These are phyloP conservation scores for Solanum arcanum DNA, from an alignment of 257 asterid genomes.

Conservation along the genomic window DNA sequence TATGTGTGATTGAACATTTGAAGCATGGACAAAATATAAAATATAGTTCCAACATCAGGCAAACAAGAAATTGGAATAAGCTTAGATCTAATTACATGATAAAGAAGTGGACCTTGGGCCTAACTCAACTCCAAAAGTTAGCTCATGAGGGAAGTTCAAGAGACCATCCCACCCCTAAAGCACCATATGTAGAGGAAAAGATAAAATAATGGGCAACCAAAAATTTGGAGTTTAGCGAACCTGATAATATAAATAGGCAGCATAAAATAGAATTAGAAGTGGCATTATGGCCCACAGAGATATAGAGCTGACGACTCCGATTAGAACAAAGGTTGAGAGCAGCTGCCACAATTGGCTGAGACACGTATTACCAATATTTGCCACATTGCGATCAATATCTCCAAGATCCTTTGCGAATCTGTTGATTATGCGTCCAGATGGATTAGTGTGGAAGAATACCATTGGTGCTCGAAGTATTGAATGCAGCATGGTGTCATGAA, in stretches of 20 bases:
- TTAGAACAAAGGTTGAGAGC: slow-evolving; percentile 61
- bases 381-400: slow-evolving; percentile 65
- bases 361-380: slow-evolving; percentile 34
- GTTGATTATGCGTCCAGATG: slow-evolving; percentile 71
- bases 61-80: neutral
- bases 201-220: neutral
- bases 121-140: neutral
- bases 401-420: slow-evolving; percentile 68
- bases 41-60: neutral
- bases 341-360: slow-evolving; percentile 63
- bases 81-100: neutral
- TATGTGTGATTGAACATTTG: neutral
- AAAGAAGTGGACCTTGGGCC: neutral
- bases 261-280: slow-evolving; percentile 57
- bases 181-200: neutral
- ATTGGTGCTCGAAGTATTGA: slow-evolving; percentile 74
- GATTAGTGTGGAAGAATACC: slow-evolving; percentile 85
- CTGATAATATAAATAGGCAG: slow-evolving; percentile 65
- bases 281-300: slow-evolving; percentile 83
- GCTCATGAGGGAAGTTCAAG: neutral
- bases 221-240: slow-evolving; percentile 8
- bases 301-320: slow-evolving; percentile 58
- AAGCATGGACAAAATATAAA: neutral
- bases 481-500: slow-evolving; percentile 64
- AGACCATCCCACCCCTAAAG: neutral